Evolutionary conservation across 2,329 filamentous ascomycete genomes (phyloP).

Genomic region (Grosmannia clavigera): DNA sequence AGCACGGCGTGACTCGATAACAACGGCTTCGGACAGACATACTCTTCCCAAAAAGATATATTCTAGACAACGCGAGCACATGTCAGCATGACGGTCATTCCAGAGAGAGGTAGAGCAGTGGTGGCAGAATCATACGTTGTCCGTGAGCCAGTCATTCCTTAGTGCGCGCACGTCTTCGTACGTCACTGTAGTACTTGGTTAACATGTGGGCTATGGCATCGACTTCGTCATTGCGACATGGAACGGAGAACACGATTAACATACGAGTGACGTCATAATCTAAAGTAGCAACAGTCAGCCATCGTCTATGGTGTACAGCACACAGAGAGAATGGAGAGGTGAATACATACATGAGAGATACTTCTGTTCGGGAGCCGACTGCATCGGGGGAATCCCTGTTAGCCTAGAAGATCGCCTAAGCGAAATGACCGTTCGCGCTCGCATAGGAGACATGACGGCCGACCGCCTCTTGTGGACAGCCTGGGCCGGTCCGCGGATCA

Average conservation of each 20-base stretch:
- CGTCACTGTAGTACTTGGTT: constrained; percentile 46
- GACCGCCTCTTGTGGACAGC: not conserved
- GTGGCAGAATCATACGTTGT: constrained; percentile 53
- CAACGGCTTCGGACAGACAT: constrained; percentile 18
- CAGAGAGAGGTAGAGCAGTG: not conserved
- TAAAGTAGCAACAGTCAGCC: constrained; percentile 8
- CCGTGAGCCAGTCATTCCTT: constrained; percentile 89
- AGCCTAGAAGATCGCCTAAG: constrained; percentile 8
- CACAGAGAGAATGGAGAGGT: not conserved
- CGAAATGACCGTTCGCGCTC: not conserved
- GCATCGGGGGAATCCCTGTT: constrained; percentile 8
- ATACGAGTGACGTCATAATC: constrained; percentile 24
- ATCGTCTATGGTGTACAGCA: not conserved
- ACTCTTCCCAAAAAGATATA: constrained; percentile 98
- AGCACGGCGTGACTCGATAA: not conserved
- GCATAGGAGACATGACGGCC: not conserved
- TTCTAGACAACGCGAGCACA: constrained; percentile 40
- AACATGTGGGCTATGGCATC: not conserved
- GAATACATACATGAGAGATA: constrained; percentile 22
- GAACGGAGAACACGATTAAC: not conserved
- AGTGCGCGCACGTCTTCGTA: constrained; percentile 81
- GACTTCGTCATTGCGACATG: too few species aligned
- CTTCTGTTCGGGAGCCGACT: constrained; percentile 25
- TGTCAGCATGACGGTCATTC: not conserved
- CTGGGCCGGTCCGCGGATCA: not conserved